Evolutionary conservation across 1,284 basidiomycete genomes (phyloP), one percentile per base, ranked within the genome.

Genomic region (Sanghuangporus sanghuang): DNA sequence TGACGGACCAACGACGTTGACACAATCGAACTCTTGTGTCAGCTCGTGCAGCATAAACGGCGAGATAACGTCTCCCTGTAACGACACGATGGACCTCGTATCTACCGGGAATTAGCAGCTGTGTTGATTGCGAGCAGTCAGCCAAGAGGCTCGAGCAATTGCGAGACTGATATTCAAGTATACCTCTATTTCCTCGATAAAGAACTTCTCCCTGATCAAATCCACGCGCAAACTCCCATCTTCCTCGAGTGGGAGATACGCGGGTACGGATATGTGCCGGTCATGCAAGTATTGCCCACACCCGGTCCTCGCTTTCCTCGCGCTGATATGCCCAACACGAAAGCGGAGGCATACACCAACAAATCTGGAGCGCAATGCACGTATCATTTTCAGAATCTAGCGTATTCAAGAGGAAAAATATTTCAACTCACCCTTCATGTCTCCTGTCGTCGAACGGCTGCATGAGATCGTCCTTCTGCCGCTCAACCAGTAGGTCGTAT

Each of bases 181-280:
- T n/a, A 64, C 63, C 55, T 61, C 63, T n/a, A 64, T 11, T 46
- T 64, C 63, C 23, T 64, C 63, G 27, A 64, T 58, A 39, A 48
- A 40, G 48, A 61, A 64, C 38, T 11, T 56, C 46, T 57, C 42
- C n/a, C 59, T 44, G n/a, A 64, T 49, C 8, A 16, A 44, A 58
- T 58, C 53, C 23, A 64, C 54, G 16, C 59, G 39, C 6, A 64
- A 42, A 36, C 63, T 50, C 35, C 59, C 59, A 46, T 64, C 59
- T 9, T 40, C n/a, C 16, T 64, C 63, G 23, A 64, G 49, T 1
- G 59, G 63, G 46, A 64, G 48, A n/a, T 52, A 57, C 5, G 44
- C 55, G 6, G 39, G 23, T 6, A 60, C 49, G 27, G 56, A 57
- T 12, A 57, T 35, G 16, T 8, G 18, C 21, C 44, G 35, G 16